These are phyloP conservation scores for Helminthosporium solani DNA, from an alignment of 2,329 filamentous ascomycete species.

Conservation along the genomic window DNA sequence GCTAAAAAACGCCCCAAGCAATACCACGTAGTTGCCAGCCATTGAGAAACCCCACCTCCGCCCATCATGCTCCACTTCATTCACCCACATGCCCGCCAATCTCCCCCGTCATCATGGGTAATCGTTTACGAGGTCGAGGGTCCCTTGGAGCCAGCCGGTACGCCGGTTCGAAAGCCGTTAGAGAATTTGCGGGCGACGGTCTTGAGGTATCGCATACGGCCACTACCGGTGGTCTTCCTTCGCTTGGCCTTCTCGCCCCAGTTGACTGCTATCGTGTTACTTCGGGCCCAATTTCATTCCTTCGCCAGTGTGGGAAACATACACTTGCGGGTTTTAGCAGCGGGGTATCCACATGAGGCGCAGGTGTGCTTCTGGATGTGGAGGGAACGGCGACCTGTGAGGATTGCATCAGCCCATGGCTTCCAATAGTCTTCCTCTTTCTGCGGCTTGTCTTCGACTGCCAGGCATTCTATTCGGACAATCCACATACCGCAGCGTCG, in stretches of 20 bases:
- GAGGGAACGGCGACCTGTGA: slow-evolving; percentile 84
- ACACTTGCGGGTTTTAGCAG: slow-evolving; percentile 98
- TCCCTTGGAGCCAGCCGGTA: slow-evolving; percentile 80
- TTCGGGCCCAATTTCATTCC: slow-evolving; percentile 8
- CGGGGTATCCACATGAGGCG: slow-evolving; percentile 91
- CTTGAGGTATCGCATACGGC: slow-evolving; percentile 95
- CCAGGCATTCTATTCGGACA: slow-evolving; percentile 5
- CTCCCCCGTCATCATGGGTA: slow-evolving; percentile 13
- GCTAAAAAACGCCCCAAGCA: slow-evolving; percentile 41
- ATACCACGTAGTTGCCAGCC: slow-evolving; percentile 30
- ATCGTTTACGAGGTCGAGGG: slow-evolving; percentile 43
- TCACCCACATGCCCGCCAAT: slow-evolving; percentile 25
- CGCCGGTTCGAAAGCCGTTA: slow-evolving; percentile 95
- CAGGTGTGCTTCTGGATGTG: slow-evolving; percentile 99
- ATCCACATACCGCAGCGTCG: slow-evolving; percentile 89
- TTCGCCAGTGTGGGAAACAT: slow-evolving; percentile 54
- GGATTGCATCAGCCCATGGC: slow-evolving; percentile 37
- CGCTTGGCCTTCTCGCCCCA: slow-evolving; percentile 99
- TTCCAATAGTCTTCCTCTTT: slow-evolving; percentile 8
- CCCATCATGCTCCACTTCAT: slow-evolving; percentile 29
- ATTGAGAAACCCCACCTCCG: slow-evolving; percentile 30
- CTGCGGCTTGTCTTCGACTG: slow-evolving; percentile 4
- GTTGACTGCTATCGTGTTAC: slow-evolving; percentile 70
- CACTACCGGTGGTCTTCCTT: slow-evolving; percentile 98
- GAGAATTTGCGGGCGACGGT: slow-evolving; percentile 88